phyloP scores from a whole-genome alignment of 2,329 filamentous ascomycete genomes.

The Cercospora zeae-maydis region DNA sequence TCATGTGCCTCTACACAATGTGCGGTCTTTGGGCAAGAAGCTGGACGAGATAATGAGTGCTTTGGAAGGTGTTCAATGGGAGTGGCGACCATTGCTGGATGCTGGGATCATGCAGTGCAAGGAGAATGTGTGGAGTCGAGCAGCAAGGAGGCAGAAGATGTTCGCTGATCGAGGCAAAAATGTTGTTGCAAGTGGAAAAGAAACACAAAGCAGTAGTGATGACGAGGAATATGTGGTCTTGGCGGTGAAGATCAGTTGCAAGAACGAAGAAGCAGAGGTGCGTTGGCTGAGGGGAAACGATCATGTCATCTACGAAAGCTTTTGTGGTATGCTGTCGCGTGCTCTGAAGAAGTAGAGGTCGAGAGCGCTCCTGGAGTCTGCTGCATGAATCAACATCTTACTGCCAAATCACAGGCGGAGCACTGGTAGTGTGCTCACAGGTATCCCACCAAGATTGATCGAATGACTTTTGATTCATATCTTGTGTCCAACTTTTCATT shows the following conservation, averaged over 20 bases:
- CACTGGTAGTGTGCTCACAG: not conserved
- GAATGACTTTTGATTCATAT: not conserved
- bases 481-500: not conserved
- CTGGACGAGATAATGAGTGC: constrained; percentile 50
- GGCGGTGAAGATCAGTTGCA: constrained; percentile 41
- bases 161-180: constrained; percentile 1
- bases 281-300: constrained; percentile 77
- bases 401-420: not conserved
- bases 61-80: constrained; percentile 60
- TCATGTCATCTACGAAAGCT: constrained; percentile 74
- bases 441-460: not conserved
- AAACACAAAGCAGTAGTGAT: constrained; percentile 36
- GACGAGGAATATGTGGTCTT: constrained; percentile 38
- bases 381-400: not conserved
- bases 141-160: constrained; percentile 60
- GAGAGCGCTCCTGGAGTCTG: not conserved
- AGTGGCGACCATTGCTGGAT: constrained; percentile 54
- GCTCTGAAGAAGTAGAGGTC: constrained; percentile 16
- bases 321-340: constrained; percentile 72
- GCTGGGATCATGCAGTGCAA: constrained; percentile 61
- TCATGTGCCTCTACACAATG: constrained; percentile 25
- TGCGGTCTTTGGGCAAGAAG: constrained; percentile 36
- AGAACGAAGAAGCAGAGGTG: constrained; percentile 43
- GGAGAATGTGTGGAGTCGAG: constrained; percentile 75
- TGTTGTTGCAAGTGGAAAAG: constrained; percentile 29